A percentile compares a stretch with the other conserved stretches of the same genome.
Evolutionary conservation across 2,329 filamentous ascomycete species (phyloP).

Genomic region (Cercospora zeae-maydis): DNA sequence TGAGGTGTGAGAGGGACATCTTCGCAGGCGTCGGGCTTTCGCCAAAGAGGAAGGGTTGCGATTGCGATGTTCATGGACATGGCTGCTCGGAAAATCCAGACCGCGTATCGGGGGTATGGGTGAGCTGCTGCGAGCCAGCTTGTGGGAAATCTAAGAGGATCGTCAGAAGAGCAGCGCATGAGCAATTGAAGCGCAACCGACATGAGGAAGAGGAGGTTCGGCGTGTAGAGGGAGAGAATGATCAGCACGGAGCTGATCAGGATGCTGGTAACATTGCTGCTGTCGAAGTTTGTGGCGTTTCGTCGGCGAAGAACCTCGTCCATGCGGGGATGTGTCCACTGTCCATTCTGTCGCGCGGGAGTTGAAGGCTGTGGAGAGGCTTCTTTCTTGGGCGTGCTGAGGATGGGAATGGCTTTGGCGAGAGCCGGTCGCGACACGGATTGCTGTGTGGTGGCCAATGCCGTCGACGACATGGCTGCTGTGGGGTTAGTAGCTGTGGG

Average conservation of each 20-base stretch:
- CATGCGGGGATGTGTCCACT: slow-evolving; percentile 83
- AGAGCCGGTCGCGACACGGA: slow-evolving; percentile 14
- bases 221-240: slow-evolving; percentile 47
- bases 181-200: slow-evolving; percentile 16
- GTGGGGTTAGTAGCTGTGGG: background rate
- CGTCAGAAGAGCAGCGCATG: background rate
- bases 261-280: slow-evolving; percentile 69
- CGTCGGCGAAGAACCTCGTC: slow-evolving; percentile 82
- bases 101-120: slow-evolving; percentile 38
- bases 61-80: slow-evolving; percentile 60
- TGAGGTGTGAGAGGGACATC: slow-evolving; percentile 90
- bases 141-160: slow-evolving; percentile 16
- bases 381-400: slow-evolving; percentile 19
- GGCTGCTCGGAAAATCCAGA: slow-evolving; percentile 54
- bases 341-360: slow-evolving; percentile 53
- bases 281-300: slow-evolving; percentile 72
- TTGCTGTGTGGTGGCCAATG: slow-evolving; percentile 16
- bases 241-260: slow-evolving; percentile 63
- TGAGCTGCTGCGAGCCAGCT: slow-evolving; percentile 19
- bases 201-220: slow-evolving; percentile 36
- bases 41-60: slow-evolving; percentile 69
- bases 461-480: slow-evolving; percentile 29
- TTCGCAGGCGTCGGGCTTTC: slow-evolving; percentile 69
- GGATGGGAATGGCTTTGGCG: slow-evolving; percentile 4
- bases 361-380: slow-evolving; percentile 21